Base-by-base conservation (phyloP, 1,284 basidiomycete species). In the Tranzscheliella williamsii region DNA sequence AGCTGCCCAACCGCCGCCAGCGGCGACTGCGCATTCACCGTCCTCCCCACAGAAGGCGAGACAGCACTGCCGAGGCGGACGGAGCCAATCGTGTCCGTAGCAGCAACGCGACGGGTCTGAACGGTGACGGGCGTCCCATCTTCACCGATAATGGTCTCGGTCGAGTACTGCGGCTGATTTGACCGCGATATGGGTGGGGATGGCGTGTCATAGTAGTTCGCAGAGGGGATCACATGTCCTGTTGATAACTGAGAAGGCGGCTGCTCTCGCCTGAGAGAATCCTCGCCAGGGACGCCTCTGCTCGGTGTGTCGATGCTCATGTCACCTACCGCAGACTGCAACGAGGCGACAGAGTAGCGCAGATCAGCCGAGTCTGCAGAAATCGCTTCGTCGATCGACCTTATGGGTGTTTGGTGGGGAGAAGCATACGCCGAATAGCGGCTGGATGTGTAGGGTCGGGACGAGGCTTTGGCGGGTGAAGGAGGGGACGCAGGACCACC, bases 351-450 rank as follows among this genome's bases (percentile, higher is more conserved):
- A 3, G 60, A 54, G 37, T 62, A 51, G 26, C 42, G 43, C 26
- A 57, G 34, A 18, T 48, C 39, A 5, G 38, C 32, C 11, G 38
- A 36, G 16, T 42, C 48, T 7, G 52, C 24, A 16, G 65, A 49
- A 26, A 64, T 55, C 2, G 56, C 56, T 23, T 68, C 60, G 29
- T 63, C 53, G 35, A 62, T 57, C 4, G 63, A 66, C 18, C 62
- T 31, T 13, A 61, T 50, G 1, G 62, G 53, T 0, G 45, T 51
- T 11, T 42, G 13, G 1, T 46, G 27, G 15, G 4, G 12, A 17
- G 24, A 6, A 33, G 32, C 7, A 17, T 33, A 33, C 7, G 18
- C 8, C 11, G 17, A 22, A 4, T 38, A 24, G 13, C 21, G 29
- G 12, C 16, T 18, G 13, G 33, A 20, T 24, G 41, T 32, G 39